Evolutionary conservation across 345 rosid species (phyloP).

Genomic region (Mangifera indica): DNA sequence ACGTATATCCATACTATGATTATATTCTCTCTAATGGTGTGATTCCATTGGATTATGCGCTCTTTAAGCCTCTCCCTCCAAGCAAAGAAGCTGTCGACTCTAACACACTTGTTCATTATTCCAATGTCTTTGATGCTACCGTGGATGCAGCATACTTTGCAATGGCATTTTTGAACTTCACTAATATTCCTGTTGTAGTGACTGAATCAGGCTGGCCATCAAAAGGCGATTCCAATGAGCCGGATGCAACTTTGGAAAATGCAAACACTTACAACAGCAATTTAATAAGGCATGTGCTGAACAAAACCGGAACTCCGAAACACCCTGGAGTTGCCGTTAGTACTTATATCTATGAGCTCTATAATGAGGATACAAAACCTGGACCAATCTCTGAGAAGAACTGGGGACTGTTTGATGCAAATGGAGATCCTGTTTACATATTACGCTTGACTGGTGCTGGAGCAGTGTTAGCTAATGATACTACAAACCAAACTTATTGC

Average conservation of each 20-base stretch:
- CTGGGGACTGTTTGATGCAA: conserved; percentile 80
- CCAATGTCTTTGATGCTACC: conserved; percentile 77
- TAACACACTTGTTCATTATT: conserved; percentile 77
- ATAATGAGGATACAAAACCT: conserved; percentile 64
- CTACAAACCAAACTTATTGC: conserved; percentile 81
- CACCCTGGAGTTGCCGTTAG: conserved; percentile 68
- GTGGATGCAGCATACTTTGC: conserved; percentile 86
- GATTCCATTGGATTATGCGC: conserved; percentile 74
- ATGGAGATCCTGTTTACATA: conserved; percentile 61
- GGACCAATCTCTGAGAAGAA: conserved; percentile 74
- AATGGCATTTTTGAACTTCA: conserved; percentile 67
- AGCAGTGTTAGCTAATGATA: conserved; percentile 62
- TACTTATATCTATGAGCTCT: conserved; percentile 82
- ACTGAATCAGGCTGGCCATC: conserved; percentile 91
- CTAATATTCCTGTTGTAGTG: conserved; percentile 69
- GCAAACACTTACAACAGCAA: conserved; percentile 89
- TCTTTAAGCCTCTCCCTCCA: conserved; percentile 73
- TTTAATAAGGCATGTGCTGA: conserved; percentile 72
- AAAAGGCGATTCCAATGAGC: conserved; percentile 69
- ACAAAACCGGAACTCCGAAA: conserved; percentile 82
- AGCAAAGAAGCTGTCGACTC: conserved; percentile 86
- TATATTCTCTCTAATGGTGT: conserved; percentile 74
- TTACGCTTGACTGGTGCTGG: conserved; percentile 69
- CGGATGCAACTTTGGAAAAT: conserved; percentile 69
- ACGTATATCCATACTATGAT: conserved; percentile 76